Evolutionary conservation across 1,284 basidiomycete species (phyloP), one percentile per base, ranked within the genome.

Genomic region (Cryptococcus floricola): DNA sequence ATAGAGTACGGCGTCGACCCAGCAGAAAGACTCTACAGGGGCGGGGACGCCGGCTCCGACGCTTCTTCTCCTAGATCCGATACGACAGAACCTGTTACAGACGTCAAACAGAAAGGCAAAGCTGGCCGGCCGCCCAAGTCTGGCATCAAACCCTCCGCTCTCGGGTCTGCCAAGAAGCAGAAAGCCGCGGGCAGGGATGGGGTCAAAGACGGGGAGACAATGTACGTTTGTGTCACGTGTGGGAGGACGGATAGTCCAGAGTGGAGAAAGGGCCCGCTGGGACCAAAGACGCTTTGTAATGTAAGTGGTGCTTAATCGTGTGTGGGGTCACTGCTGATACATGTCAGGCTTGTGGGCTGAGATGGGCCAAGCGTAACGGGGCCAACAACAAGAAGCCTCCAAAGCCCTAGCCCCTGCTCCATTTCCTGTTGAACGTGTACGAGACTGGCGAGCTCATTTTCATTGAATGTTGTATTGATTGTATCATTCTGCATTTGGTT

Each of bases 221-320:
- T 75, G 63, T 67, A 76, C 52, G 69, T 76, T 9, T 77, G 76
- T 53, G 70, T 73, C 12, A 73, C 71, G 10, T 77, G 76, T 56
- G 75, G 76, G 25, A 54, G 76, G 47, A 76, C 73, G 31, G 75
- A 77, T 63, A 71, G 68, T 61, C 76, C 76, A 19, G 76, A 77
- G 57, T 77, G 76, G 76, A 64, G 76, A 56, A 76, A 77, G 61
- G 76, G 76, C 6, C 76, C 76, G 1, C 52, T 76, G 44, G 76
- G 76, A 12, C 74, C 76, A 16, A 77, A 77, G 54, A 76, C 76
- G 12, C 54, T 77, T 8, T 77, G 76, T 59, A 77, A 77, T 61
- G 72, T 74, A 54, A 69, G 70, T 71, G 18, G 19, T 25, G 4
- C 19, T 38, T 18, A 1, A 8, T 10, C 25, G 16, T 48, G 16